These are phyloP conservation scores for Flaveria ramosissima DNA, from an alignment of 129 eudicot species.

Conservation along the genomic window DNA sequence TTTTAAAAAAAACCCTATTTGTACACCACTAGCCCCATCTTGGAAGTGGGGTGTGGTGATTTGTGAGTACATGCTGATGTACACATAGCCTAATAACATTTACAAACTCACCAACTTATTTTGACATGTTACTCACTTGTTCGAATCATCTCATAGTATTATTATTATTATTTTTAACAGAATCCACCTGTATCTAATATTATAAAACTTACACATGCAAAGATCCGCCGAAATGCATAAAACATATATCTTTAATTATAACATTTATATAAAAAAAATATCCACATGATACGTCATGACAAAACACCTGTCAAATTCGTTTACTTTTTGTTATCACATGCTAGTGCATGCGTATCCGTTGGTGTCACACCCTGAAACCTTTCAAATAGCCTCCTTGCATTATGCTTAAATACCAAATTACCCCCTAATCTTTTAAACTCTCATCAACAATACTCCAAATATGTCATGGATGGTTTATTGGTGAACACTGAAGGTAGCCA, in stretches of 20 bases:
- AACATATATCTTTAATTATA: neutral
- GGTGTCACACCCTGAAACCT: constrained; percentile 13
- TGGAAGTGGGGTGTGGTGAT: too few relatives aligned
- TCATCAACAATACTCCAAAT: neutral
- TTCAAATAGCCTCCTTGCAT: neutral
- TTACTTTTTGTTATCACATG: constrained; percentile 33
- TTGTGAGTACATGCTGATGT: too few relatives aligned
- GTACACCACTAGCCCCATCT: too few relatives aligned
- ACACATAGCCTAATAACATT: too few relatives aligned
- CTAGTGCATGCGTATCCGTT: constrained; percentile 20
- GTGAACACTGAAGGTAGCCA: too few relatives aligned
- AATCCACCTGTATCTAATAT: neutral
- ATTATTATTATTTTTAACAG: too few relatives aligned
- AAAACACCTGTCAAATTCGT: constrained; percentile 31
- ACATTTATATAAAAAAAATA: neutral
- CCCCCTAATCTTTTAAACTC: neutral
- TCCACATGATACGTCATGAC: constrained; percentile 36
- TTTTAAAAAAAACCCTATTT: too few relatives aligned
- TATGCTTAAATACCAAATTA: neutral
- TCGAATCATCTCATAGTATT: too few relatives aligned
- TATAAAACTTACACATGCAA: neutral
- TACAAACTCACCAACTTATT: too few relatives aligned
- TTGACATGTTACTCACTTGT: too few relatives aligned
- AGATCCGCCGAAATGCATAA: neutral
- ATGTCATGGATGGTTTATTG: too few relatives aligned